Evolutionary conservation across 768 basidiomycete species (phyloP).

Genomic region (Rhodotorula toruloides): DNA sequence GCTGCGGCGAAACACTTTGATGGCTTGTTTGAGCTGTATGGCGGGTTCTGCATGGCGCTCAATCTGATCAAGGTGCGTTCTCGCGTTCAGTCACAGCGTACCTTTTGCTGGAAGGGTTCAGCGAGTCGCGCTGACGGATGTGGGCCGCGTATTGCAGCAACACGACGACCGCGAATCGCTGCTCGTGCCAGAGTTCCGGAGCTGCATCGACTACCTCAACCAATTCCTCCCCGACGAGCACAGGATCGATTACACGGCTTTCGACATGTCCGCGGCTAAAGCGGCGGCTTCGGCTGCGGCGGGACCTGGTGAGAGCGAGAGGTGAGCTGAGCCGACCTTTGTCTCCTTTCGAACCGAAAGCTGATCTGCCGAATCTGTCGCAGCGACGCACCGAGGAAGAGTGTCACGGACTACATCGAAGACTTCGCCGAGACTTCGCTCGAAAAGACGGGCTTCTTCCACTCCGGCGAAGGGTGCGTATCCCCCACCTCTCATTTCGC

Average conservation of each 20-base stretch:
- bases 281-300: constrained; percentile 76
- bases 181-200: constrained; percentile 79
- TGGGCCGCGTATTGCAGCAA: constrained; percentile 33
- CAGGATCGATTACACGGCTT: constrained; percentile 84
- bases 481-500: no score
- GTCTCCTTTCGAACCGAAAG: no score
- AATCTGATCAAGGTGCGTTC: constrained; percentile 85
- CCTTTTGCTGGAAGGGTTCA: background rate
- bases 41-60: constrained; percentile 78
- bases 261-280: constrained; percentile 96
- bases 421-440: constrained; percentile 92
- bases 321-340: no score
- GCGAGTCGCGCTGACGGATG: no score
- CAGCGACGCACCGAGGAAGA: no score
- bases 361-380: no score
- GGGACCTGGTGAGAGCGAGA: background rate
- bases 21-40: constrained; percentile 80
- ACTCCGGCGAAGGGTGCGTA: constrained; percentile 64
- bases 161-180: constrained; percentile 70
- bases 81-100: background rate
- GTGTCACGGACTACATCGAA: no score
- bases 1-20: constrained; percentile 92
- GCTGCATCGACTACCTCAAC: constrained; percentile 87
- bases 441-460: constrained; percentile 87
- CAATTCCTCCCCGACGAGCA: constrained; percentile 83